A percentile compares a stretch with the other conserved stretches of the same genome.
phyloP scores from a whole-genome alignment of 2,329 filamentous ascomycete species.

The Lasiodiplodia gonubiensis region DNA sequence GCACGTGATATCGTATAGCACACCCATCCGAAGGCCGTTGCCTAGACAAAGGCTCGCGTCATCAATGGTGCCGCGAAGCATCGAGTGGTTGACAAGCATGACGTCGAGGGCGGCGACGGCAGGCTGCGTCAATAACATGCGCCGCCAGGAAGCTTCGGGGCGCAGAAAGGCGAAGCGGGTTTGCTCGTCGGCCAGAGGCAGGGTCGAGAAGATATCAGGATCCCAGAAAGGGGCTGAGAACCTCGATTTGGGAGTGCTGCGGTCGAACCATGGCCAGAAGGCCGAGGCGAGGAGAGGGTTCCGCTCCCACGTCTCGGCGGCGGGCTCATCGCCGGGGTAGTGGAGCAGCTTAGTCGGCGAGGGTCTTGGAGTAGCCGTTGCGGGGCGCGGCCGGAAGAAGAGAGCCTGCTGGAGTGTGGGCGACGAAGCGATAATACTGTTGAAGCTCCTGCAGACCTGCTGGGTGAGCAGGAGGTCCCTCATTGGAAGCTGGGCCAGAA shows the following conservation, averaged over 20 bases:
- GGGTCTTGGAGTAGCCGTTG: background rate
- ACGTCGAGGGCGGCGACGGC: constrained; percentile 1
- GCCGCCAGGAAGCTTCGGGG: constrained; percentile 20
- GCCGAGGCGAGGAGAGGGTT: constrained; percentile 2
- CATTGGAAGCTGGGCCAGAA: constrained; percentile 12
- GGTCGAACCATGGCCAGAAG: constrained; percentile 6
- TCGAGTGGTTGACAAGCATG: background rate
- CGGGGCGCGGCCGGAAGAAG: background rate
- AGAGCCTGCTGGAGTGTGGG: constrained; percentile 10
- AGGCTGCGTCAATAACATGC: constrained; percentile 22
- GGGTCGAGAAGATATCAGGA: background rate
- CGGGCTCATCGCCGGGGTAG: background rate
- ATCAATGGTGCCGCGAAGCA: background rate
- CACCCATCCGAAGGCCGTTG: background rate
- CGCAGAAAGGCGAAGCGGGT: background rate
- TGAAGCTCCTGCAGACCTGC: background rate
- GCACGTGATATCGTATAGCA: constrained; percentile 8
- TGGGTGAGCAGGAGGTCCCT: constrained; percentile 2
- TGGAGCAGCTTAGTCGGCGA: background rate
- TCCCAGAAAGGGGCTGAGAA: too few species aligned
- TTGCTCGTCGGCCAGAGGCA: background rate
- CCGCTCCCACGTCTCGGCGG: background rate
- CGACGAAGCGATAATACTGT: background rate
- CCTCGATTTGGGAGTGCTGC: background rate
- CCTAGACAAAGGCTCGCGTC: background rate